Base-by-base conservation (phyloP, 331 rosid species). In the Arachis monticola region DNA sequence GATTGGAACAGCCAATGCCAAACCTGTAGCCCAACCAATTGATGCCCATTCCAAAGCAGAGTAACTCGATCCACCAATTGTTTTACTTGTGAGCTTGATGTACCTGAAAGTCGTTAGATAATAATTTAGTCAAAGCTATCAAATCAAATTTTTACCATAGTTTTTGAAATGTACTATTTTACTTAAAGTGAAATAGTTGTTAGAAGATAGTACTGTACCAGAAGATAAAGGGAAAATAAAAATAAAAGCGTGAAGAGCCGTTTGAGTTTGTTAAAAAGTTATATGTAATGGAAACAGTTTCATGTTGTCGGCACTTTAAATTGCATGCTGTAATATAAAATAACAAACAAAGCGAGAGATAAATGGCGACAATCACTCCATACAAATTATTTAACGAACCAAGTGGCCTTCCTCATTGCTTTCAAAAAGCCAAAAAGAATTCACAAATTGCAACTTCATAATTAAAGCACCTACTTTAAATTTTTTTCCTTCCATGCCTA, bases 21-120 rank as follows among this genome's bases (percentile, higher is more conserved):
- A 62, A n/a, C 98, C 97, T 52, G 73, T 59, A 3, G 88, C 94
- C 98, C 98, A 93, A 1, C 87, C 89, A 64, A 93, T 84, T 59
- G 98, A 84, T 12, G 97, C 88, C 97, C 96, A 93, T 17, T 74
- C 90, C 55, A 93, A 58, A 0, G 98, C 61, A 0, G 94, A 82
- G 65, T 83, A 80, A 5, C 69, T 78, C 13, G 87, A 64, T 8
- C 41, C 77, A 31, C n/a, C 41, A 1, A 78, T 41, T 0, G 79
- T 55, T 8, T 42, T 70, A 2, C 78, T 12, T 6, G 96, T 91
- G 42, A 93, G 87, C 22, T 79, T 82, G 31, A 38, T 69, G 81
- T 89, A 91, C 87, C 11, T 32, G 7, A 27, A 27, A 27, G 30
- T 27, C 30, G 30, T 27, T 27, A 27, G 30, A 27, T 27, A 27